A percentile compares a stretch with the other conserved stretches of the same genome.
phyloP scores from a whole-genome alignment of 2,329 filamentous ascomycete genomes.

The Ophiostoma tasmaniense region DNA sequence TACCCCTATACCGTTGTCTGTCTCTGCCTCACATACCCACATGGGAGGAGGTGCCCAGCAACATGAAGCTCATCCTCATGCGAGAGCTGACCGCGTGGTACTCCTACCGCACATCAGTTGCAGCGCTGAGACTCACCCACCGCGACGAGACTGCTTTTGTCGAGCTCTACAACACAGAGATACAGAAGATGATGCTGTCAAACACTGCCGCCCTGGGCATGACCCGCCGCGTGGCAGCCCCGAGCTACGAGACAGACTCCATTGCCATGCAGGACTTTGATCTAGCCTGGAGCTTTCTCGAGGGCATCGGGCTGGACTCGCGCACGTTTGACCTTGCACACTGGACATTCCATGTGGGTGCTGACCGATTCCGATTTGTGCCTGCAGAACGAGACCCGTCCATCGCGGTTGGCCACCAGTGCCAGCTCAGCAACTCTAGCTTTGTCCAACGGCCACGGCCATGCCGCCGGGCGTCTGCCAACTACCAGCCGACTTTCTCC shows the following conservation, averaged over 20 bases:
- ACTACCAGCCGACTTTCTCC: neutral
- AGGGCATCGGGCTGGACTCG: constrained; percentile 9
- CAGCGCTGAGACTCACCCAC: constrained; percentile 11
- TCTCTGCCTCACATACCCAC: neutral
- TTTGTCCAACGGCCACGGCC: neutral
- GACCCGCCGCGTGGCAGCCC: neutral
- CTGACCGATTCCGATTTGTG: constrained; percentile 13
- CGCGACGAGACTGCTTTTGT: constrained; percentile 11
- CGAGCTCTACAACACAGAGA: constrained; percentile 12
- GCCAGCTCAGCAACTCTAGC: neutral
- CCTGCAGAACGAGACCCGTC: neutral
- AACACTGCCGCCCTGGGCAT: neutral
- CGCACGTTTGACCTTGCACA: constrained; percentile 11
- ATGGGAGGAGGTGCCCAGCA: constrained; percentile 11
- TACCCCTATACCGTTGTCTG: neutral
- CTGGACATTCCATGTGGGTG: constrained; percentile 14
- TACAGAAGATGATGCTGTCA: neutral
- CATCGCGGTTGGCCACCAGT: neutral
- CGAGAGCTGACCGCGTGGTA: constrained; percentile 15
- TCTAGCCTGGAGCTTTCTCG: constrained; percentile 13
- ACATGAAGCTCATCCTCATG: constrained; percentile 20
- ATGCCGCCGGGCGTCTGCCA: neutral
- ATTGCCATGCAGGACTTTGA: constrained; percentile 11
- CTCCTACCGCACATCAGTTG: constrained; percentile 1
- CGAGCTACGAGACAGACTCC: constrained; percentile 12